These are phyloP conservation scores for Saitozyma sp. DNA, from an alignment of 768 basidiomycete genomes.

Conservation along the genomic window DNA sequence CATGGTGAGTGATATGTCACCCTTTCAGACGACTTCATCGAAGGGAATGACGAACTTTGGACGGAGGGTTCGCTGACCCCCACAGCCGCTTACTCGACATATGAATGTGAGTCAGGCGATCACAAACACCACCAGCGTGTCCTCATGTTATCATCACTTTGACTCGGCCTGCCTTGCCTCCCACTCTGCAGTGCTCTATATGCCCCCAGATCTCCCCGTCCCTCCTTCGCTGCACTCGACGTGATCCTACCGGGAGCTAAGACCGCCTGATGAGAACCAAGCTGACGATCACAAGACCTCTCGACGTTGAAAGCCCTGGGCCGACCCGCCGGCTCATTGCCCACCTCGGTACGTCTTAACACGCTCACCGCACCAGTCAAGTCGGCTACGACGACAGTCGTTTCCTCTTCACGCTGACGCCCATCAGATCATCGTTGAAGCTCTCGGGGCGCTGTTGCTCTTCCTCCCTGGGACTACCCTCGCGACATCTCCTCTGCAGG, in stretches of 20 bases:
- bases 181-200: too few species aligned
- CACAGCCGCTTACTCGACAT: slow-evolving; percentile 50
- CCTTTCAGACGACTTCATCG: background rate
- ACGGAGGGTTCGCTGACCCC: background rate
- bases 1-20: slow-evolving; percentile 25
- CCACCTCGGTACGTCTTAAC: slow-evolving; percentile 36
- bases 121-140: too few species aligned
- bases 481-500: slow-evolving; percentile 30
- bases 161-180: background rate
- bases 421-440: slow-evolving; percentile 50
- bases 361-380: background rate
- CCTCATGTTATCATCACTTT: background rate
- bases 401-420: too few species aligned
- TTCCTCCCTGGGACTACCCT: slow-evolving; percentile 47
- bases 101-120: slow-evolving; percentile 40
- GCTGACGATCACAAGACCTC: slow-evolving; percentile 28
- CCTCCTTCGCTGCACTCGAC: too few species aligned
- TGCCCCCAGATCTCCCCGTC: too few species aligned
- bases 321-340: slow-evolving; percentile 20
- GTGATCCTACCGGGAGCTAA: too few species aligned
- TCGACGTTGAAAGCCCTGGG: slow-evolving; percentile 48
- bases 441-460: slow-evolving; percentile 36
- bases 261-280: background rate
- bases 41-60: too few species aligned
- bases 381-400: too few species aligned